Conservation (phyloP, 2,329 filamentous ascomycete genomes). For the Claviceps arundinis region DNA sequence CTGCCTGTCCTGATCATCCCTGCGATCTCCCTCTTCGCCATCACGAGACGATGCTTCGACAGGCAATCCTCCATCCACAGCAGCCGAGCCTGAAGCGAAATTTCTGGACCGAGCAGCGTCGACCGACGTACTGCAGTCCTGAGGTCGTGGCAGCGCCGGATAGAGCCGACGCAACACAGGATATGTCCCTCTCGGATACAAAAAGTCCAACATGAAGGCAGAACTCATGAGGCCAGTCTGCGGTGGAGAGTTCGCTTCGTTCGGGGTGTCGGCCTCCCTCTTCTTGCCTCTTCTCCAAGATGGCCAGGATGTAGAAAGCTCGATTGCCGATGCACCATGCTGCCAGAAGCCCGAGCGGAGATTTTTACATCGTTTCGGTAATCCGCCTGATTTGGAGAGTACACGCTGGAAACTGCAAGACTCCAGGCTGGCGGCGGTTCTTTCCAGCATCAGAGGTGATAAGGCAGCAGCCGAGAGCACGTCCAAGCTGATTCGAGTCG, state of each 20-base stretch:
- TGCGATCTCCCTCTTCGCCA: neutral
- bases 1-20: neutral
- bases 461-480: slow-evolving; percentile 6
- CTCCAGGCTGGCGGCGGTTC: slow-evolving; percentile 42
- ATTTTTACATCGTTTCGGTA: slow-evolving; percentile 26
- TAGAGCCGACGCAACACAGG: slow-evolving; percentile 28
- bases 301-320: slow-evolving; percentile 31
- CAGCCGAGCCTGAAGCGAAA: slow-evolving; percentile 14
- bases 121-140: slow-evolving; percentile 7
- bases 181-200: slow-evolving; percentile 35
- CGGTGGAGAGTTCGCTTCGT: slow-evolving; percentile 12
- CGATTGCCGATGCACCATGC: slow-evolving; percentile 37
- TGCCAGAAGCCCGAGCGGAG: slow-evolving; percentile 41
- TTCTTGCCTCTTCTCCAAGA: slow-evolving; percentile 16
- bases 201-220: slow-evolving; percentile 40
- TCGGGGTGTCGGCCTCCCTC: slow-evolving; percentile 5
- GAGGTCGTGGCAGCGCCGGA: slow-evolving; percentile 14
- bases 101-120: slow-evolving; percentile 12
- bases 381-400: slow-evolving; percentile 24
- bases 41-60: neutral
- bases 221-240: slow-evolving; percentile 28
- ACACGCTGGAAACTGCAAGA: slow-evolving; percentile 41
- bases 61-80: slow-evolving; percentile 4
- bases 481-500: slow-evolving; percentile 5
- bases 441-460: slow-evolving; percentile 38